Conservation (phyloP, 1,284 basidiomycete species). For the Tylopilus sp. region DNA sequence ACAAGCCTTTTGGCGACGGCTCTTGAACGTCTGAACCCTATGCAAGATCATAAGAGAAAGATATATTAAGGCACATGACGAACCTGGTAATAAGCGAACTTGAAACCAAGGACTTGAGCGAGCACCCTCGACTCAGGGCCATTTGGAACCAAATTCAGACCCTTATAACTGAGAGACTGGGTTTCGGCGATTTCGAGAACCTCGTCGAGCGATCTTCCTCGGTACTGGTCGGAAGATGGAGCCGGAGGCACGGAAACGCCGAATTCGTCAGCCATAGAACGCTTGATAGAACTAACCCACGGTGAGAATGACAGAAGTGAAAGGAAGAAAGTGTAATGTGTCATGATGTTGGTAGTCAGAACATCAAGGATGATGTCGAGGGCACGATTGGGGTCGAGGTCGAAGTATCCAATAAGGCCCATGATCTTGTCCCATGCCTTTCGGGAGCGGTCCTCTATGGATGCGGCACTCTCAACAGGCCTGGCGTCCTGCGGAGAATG, state of each 20-base stretch:
- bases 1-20: conserved; percentile 68
- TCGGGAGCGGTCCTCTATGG: conserved; percentile 62
- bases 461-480: conserved; percentile 55
- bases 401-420: conserved; percentile 91
- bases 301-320: conserved; percentile 81
- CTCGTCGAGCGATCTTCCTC: conserved; percentile 62
- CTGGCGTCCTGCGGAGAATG: conserved; percentile 59
- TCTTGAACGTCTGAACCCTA: conserved; percentile 58
- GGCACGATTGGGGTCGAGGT: conserved; percentile 91
- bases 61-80: conserved; percentile 17
- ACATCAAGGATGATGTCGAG: conserved; percentile 94
- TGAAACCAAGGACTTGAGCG: conserved; percentile 94
- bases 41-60: conserved; percentile 14
- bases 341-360: conserved; percentile 75
- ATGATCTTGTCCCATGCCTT: conserved; percentile 85
- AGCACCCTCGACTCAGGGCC: conserved; percentile 57
- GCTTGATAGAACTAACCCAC: conserved; percentile 56
- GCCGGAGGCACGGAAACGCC: conserved; percentile 39
- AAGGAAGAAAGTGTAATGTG: conserved; percentile 91
- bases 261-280: conserved; percentile 25
- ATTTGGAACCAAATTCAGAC: conserved; percentile 18
- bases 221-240: conserved; percentile 42
- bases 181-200: conserved; percentile 54
- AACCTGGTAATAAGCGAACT: conserved; percentile 88
- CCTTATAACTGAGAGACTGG: conserved; percentile 7